Evolutionary conservation across 257 asterid species (phyloP), one percentile per base, ranked within the genome.

Genomic region (Solanum tarijense): DNA sequence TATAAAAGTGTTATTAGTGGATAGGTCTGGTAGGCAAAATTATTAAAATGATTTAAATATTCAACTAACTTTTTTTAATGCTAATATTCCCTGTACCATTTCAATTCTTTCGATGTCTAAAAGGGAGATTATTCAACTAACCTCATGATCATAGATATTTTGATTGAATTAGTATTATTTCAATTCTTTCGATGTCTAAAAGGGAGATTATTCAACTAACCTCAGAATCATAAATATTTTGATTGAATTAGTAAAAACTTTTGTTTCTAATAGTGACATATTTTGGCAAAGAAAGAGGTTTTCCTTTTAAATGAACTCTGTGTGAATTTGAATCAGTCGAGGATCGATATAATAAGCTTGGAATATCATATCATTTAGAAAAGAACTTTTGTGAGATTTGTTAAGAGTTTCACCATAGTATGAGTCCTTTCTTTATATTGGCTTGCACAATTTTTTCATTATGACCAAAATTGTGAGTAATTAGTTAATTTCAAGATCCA

Each of bases 181-280:
- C 25, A 58, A 58, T 36, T 36, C 3, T 39, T 39, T 66, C 8
- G 4, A 12, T 69, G 76, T 69, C 11, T 3, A 0, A 0, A 65
- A n/a, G 32, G 16, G 18, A 25, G 4, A 66, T 1, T 66, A 73
- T 34, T 9, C 27, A 18, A 73, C 29, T 34, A 20, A 73, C 4
- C 3, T 34, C 21, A 6, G 6, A 5, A 12, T 7, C 3, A 21
- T 60, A 21, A 2, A 60, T 60, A 55, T 55, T 48, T 48, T 48
- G 58, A 48, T 48, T 48, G 7, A 48, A 5, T 52, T 52, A 16
- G 62, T 52, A 55, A 2, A 18, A 58, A 55, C 9, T 1, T 7
- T 1, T 55, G 0, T 58, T 55, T 58, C 27, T 58, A 58, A 0
- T 21, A 58, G 1, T 58, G 5, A 0, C 9, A 0, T 27, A 11